Conservation (phyloP, 176 grass and related monocot species). For the Secale cereale region DNA sequence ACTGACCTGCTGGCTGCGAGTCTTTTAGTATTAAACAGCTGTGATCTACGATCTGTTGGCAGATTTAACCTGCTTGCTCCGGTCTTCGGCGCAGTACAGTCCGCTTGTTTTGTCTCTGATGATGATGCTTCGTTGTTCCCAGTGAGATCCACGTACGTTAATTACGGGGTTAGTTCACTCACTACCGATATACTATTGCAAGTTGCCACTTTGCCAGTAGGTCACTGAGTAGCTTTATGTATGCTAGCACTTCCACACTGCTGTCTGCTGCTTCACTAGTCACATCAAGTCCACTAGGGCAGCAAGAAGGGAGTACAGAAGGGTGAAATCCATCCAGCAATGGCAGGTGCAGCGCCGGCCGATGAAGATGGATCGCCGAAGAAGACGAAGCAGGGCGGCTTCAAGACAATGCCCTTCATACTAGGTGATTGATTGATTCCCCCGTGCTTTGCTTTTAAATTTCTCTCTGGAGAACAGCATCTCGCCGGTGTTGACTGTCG, state of each 20-base stretch:
- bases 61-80: not conserved
- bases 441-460: too few species aligned
- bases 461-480: not conserved
- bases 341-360: constrained; percentile 18
- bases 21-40: constrained; percentile 2
- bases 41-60: not conserved
- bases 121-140: constrained; percentile 18
- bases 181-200: not conserved
- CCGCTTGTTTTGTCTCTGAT: not conserved
- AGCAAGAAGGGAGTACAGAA: not conserved
- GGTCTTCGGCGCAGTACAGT: not conserved
- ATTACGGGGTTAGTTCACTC: not conserved
- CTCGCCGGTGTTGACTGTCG: not conserved
- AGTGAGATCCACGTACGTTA: not conserved
- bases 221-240: not conserved
- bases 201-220: not conserved
- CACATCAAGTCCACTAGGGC: not conserved
- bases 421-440: constrained; percentile 29
- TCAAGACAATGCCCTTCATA: constrained; percentile 78
- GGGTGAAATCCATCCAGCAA: not conserved
- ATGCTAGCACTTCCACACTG: not conserved
- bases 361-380: constrained; percentile 42
- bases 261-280: not conserved
- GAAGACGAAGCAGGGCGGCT: constrained; percentile 52
- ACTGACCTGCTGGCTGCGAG: not conserved